phyloP scores from a whole-genome alignment of 139 green algal species.

The Chlamydomonas asymmetrica region DNA sequence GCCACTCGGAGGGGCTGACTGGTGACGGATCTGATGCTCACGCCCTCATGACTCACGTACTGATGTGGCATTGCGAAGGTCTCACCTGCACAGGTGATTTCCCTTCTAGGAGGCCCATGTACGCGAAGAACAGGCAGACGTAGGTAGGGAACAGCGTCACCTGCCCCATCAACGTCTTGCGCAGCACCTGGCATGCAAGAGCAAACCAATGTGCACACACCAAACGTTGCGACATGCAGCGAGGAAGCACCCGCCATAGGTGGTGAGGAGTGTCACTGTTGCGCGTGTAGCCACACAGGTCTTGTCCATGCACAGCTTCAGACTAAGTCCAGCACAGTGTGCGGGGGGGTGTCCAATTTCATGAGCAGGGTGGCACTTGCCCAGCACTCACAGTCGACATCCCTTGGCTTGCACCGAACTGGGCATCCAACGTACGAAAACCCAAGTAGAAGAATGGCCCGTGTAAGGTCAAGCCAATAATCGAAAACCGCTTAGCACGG shows the following conservation, averaged over 20 bases:
- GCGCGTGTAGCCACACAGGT: no score
- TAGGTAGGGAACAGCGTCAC: slow-evolving; percentile 53
- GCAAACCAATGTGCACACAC: not conserved
- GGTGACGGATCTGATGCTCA: no score
- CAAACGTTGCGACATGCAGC: no score
- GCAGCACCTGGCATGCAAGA: not conserved
- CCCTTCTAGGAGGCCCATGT: slow-evolving; percentile 58
- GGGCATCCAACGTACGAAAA: slow-evolving; percentile 49
- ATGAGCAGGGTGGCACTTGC: not conserved
- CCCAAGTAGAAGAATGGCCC: slow-evolving; percentile 56
- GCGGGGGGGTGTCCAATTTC: no score
- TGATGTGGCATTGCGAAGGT: not conserved
- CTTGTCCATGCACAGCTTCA: no score
- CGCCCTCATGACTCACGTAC: not conserved
- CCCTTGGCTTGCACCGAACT: slow-evolving; percentile 17
- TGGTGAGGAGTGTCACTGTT: no score
- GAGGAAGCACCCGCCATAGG: no score
- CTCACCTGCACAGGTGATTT: not conserved
- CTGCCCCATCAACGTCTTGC: slow-evolving; percentile 56
- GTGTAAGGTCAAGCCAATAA: slow-evolving; percentile 53
- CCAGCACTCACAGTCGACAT: slow-evolving; percentile 26
- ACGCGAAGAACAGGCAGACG: slow-evolving; percentile 44
- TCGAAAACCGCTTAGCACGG: slow-evolving; percentile 5
- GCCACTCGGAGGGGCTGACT: no score
- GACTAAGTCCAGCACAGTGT: no score